These are phyloP conservation scores for Didymella segeticola DNA, from an alignment of 2,329 filamentous ascomycete species.

Conservation along the genomic window DNA sequence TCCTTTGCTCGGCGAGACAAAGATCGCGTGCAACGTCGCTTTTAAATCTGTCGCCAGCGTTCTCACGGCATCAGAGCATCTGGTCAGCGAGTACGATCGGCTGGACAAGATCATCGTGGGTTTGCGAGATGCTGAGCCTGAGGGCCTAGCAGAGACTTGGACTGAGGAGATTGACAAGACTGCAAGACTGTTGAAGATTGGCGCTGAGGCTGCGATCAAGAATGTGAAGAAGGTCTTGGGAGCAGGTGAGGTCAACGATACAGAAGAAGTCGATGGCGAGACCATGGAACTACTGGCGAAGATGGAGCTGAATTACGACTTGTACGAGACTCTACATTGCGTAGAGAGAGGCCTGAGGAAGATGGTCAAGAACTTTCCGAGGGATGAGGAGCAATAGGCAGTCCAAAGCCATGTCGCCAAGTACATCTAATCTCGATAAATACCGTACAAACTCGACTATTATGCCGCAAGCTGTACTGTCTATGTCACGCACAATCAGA, in stretches of 20 bases:
- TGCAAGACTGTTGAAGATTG: conserved; percentile 30
- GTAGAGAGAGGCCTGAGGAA: conserved; percentile 43
- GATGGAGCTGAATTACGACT: conserved; percentile 27
- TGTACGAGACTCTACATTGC: conserved; percentile 34
- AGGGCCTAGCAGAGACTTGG: conserved; percentile 30
- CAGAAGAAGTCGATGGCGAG: conserved; percentile 12
- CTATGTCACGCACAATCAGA: too few relatives aligned
- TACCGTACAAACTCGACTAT: too few relatives aligned
- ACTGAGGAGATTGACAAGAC: conserved; percentile 32
- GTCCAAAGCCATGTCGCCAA: too few relatives aligned
- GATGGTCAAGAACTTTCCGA: conserved; percentile 38
- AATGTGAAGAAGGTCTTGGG: conserved; percentile 40
- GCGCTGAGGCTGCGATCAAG: conserved; percentile 36
- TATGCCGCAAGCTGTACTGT: too few relatives aligned
- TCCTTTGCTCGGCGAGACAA: conserved; percentile 20
- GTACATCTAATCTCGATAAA: too few relatives aligned
- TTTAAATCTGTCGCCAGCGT: conserved; percentile 22
- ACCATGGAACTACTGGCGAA: conserved; percentile 8
- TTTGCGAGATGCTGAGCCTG: conserved; percentile 24
- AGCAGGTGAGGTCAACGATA: conserved; percentile 7
- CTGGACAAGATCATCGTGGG: conserved; percentile 30
- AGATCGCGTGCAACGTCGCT: conserved; percentile 22
- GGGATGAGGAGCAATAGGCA: neutral
- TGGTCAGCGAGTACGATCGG: conserved; percentile 33
- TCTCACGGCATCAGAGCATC: conserved; percentile 22